Evolutionary conservation across 73 alveolate genomes (phyloP).

Genomic region (Urostyla sp.): DNA sequence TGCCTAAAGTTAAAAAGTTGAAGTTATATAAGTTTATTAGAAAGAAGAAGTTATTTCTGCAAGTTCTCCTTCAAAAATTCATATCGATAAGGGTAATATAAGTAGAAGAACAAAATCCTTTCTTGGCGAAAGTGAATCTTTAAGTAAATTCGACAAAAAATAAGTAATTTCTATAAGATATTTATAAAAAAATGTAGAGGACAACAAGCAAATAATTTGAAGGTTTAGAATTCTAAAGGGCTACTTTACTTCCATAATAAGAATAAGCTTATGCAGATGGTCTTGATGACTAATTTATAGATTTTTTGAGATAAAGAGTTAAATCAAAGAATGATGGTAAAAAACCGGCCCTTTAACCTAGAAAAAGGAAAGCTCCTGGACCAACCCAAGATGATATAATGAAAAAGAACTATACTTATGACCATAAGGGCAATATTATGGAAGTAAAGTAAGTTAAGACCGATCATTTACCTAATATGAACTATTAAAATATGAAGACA

Average conservation of each 20-base stretch:
- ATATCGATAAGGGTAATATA: not conserved
- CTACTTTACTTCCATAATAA: not conserved
- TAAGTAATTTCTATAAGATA: not conserved
- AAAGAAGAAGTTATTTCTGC: not conserved
- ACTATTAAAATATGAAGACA: not conserved
- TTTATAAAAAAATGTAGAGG: not conserved
- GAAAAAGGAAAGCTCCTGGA: constrained; percentile 19
- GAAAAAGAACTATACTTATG: constrained; percentile 28
- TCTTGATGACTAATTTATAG: constrained; percentile 15
- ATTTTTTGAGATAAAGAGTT: constrained; percentile 20
- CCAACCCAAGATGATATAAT: not conserved
- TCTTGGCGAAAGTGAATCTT: not conserved
- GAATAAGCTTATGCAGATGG: not conserved
- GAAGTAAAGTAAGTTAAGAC: constrained; percentile 20
- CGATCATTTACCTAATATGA: constrained; percentile 4
- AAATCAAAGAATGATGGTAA: not conserved
- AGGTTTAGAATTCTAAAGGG: not conserved
- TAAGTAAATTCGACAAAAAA: constrained; percentile 1
- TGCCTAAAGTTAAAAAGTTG: constrained; percentile 20
- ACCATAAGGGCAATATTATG: constrained; percentile 3
- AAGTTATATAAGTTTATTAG: not conserved
- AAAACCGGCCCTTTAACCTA: not conserved
- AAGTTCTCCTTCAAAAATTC: not conserved
- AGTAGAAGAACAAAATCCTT: constrained; percentile 13
- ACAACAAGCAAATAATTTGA: not conserved